These are phyloP conservation scores for Alliaria petiolata DNA, from an alignment of 345 rosid genomes.

Conservation along the genomic window DNA sequence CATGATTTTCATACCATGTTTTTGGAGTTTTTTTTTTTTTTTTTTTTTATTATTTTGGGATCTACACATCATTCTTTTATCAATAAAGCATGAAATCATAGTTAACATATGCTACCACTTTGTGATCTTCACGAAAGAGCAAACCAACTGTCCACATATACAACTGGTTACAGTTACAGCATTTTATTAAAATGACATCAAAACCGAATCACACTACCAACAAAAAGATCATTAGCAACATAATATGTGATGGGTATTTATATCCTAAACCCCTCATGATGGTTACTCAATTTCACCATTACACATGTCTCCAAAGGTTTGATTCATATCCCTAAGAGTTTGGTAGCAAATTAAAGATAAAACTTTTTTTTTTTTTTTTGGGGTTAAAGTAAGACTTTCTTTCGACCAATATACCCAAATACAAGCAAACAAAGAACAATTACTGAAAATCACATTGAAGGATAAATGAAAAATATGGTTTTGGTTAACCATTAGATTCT, in stretches of 20 bases:
- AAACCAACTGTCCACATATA: too few relatives aligned
- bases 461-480: neutral
- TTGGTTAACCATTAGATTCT: constrained; percentile 2
- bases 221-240: neutral
- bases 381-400: too few relatives aligned
- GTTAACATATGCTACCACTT: too few relatives aligned
- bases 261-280: neutral
- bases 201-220: neutral
- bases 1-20: too few relatives aligned
- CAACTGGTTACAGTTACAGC: too few relatives aligned
- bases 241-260: neutral
- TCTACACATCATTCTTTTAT: too few relatives aligned
- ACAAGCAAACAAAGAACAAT: neutral
- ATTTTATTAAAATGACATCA: neutral
- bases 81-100: too few relatives aligned
- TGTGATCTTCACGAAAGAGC: too few relatives aligned
- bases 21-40: too few relatives aligned
- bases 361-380: too few relatives aligned
- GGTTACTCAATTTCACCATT: neutral
- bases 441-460: neutral
- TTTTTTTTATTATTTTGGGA: too few relatives aligned
- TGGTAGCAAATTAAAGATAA: too few relatives aligned
- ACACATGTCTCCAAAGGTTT: neutral
- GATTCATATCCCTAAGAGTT: neutral
- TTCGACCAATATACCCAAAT: neutral